These are phyloP conservation scores for Claviceps cyperi DNA, from an alignment of 2,329 filamentous ascomycete species.

Conservation along the genomic window DNA sequence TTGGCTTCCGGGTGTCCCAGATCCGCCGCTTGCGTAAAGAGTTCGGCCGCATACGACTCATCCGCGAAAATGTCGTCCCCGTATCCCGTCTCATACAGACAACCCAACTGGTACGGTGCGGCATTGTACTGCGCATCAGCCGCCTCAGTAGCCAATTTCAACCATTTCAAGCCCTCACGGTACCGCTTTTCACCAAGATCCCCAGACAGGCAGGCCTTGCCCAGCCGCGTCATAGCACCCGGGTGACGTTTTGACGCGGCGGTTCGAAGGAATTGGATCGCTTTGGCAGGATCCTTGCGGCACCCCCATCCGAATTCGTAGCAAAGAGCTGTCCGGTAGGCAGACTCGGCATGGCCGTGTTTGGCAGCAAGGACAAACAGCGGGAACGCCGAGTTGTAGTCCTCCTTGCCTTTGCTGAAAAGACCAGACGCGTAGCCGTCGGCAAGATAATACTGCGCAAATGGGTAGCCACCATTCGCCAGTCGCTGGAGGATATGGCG, in stretches of 20 bases:
- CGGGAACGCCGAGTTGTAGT: slow-evolving; percentile 82
- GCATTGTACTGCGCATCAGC: slow-evolving; percentile 86
- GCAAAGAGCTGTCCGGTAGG: slow-evolving; percentile 81
- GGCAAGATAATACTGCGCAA: slow-evolving; percentile 93
- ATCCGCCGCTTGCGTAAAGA: slow-evolving; percentile 90
- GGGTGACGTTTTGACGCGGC: slow-evolving; percentile 90
- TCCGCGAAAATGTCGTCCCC: slow-evolving; percentile 91
- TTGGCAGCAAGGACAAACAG: slow-evolving; percentile 89
- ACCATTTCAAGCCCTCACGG: slow-evolving; percentile 86
- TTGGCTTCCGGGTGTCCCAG: slow-evolving; percentile 77
- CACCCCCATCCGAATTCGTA: slow-evolving; percentile 98
- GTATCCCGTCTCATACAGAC: slow-evolving; percentile 83
- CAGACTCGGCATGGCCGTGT: slow-evolving; percentile 92
- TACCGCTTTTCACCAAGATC: slow-evolving; percentile 82
- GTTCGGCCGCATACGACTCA: slow-evolving; percentile 75
- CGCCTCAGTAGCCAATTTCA: slow-evolving; percentile 82
- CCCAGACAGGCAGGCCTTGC: slow-evolving; percentile 76
- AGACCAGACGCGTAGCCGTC: slow-evolving; percentile 90
- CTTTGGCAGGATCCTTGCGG: slow-evolving; percentile 77
- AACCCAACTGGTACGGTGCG: slow-evolving; percentile 79
- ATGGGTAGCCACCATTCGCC: slow-evolving; percentile 79
- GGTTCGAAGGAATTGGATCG: slow-evolving; percentile 81
- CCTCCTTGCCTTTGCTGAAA: slow-evolving; percentile 87
- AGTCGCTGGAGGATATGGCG: slow-evolving; percentile 78
- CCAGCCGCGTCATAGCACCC: slow-evolving; percentile 83